Evolutionary conservation across 2,329 filamentous ascomycete genomes (phyloP), one percentile per base, ranked within the genome.

Genomic region (Colletotrichum agaves): DNA sequence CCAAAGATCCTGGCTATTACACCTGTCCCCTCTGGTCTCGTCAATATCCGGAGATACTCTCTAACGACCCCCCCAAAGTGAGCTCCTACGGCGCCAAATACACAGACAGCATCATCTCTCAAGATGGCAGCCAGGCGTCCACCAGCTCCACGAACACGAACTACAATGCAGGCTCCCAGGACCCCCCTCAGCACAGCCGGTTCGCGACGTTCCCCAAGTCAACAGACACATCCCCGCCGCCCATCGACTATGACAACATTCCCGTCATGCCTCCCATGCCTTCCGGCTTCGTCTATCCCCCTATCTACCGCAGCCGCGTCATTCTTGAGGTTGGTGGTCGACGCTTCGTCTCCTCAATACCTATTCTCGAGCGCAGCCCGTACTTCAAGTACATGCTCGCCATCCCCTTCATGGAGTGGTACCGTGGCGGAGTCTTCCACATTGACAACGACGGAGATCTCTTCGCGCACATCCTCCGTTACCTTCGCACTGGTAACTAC

Each of bases 361-460:
- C 65, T 11, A 46, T 69, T 3, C 61, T 70, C 23, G 52, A 49
- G 27, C 56, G 57, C 37, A 70, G 67, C 37, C 59, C 58, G 52
- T 69, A 41, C 55, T 65, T 62, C 50, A 57, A 31, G 13, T 52
- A 63, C 8, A 17, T 68, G 11, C 61, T 70, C 33, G 56, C 64
- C 52, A 58, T 70, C 27, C 63, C 59, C 31, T 50, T 56, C 15
- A 59, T 56, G 17, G 52, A 69, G 21, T 62, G 63, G 44, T 60
- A 57, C 44, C 67, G 44, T 31, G 46, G 55, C 21, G 61, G 46
- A 12, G 17, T 35, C 33, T 23, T 59, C 10, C 58, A 80, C 70
- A 63, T 82, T 39, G 79, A 81, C 67, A 74, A 75, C 0, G 79
- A 81, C 61, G 74, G 76, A 0, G 72, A 73, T 3, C 60, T 78